Evolutionary conservation across 345 rosid genomes (phyloP).

Genomic region (Noccaea caerulescens): DNA sequence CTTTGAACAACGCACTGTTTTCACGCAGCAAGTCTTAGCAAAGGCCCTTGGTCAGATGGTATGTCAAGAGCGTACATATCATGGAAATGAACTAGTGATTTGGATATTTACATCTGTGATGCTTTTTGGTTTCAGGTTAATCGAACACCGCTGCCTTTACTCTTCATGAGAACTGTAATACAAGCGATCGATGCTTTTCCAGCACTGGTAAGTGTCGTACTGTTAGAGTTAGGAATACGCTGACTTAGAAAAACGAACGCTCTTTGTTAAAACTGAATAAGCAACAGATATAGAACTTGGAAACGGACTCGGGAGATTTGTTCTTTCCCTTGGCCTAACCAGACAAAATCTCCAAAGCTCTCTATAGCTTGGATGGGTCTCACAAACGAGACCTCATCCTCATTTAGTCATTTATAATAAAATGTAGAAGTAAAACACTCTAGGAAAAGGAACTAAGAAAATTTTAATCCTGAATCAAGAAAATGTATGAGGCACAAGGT

Average conservation of each 20-base stretch:
- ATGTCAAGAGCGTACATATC: conserved; percentile 34
- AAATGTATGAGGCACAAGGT: background rate
- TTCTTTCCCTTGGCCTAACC: conserved; percentile 9
- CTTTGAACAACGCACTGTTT: conserved; percentile 96
- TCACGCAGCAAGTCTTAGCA: conserved; percentile 93
- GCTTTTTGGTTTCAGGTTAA: conserved; percentile 72
- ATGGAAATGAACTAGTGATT: conserved; percentile 18
- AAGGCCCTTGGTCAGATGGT: conserved; percentile 97
- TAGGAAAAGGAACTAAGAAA: conserved; percentile 7
- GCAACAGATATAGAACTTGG: conserved; percentile 15
- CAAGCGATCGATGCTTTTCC: conserved; percentile 98
- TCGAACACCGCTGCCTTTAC: conserved; percentile 84
- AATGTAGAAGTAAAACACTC: background rate
- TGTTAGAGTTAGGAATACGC: conserved; percentile 12
- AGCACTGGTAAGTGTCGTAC: conserved; percentile 59
- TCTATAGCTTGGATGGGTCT: conserved; percentile 23
- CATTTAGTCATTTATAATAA: background rate
- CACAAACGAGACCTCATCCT: conserved; percentile 6
- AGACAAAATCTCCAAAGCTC: conserved; percentile 14
- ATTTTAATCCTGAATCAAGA: conserved; percentile 1
- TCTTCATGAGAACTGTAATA: conserved; percentile 98
- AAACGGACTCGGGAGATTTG: background rate
- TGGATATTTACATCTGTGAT: conserved; percentile 28
- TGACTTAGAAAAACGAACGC: background rate
- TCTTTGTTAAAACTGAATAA: conserved; percentile 7